A percentile compares a stretch with the other conserved stretches of the same genome.
Evolutionary conservation across 2,329 filamentous ascomycete genomes (phyloP).

Genomic region (Alternaria longipes): DNA sequence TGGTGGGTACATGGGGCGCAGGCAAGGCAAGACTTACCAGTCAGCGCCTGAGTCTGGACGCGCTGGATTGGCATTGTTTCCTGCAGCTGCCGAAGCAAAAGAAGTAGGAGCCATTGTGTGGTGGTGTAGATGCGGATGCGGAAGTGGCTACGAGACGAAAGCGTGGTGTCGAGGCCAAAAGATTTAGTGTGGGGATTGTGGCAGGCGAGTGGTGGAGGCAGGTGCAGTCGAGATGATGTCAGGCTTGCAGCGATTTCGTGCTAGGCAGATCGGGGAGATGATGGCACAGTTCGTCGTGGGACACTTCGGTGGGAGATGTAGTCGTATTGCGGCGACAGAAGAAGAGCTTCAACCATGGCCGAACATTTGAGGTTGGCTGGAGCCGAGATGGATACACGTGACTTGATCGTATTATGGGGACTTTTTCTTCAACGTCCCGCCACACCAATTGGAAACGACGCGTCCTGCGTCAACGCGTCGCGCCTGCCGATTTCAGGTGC

Average conservation of each 20-base stretch:
- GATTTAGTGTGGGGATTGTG: slow-evolving; percentile 37
- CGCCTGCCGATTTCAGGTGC: slow-evolving; percentile 1
- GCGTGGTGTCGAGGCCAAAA: slow-evolving; percentile 36
- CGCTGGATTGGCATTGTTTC: slow-evolving; percentile 53
- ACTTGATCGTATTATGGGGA: slow-evolving; percentile 7
- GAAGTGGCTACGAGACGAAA: slow-evolving; percentile 32
- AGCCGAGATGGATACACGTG: slow-evolving; percentile 25
- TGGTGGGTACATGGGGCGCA: slow-evolving; percentile 15
- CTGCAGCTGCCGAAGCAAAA: slow-evolving; percentile 62
- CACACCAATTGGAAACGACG: slow-evolving; percentile 1
- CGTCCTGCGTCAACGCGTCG: slow-evolving; percentile 17
- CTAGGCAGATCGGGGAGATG: slow-evolving; percentile 17
- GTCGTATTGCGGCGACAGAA: slow-evolving; percentile 31
- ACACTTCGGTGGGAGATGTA: slow-evolving; percentile 17
- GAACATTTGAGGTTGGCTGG: slow-evolving; percentile 31
- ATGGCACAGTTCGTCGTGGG: slow-evolving; percentile 20
- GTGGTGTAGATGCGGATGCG: slow-evolving; percentile 19
- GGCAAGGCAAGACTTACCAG: slow-evolving; percentile 53
- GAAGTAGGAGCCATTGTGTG: slow-evolving; percentile 58
- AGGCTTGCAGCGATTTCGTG: slow-evolving; percentile 32
- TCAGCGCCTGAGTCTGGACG: slow-evolving; percentile 56
- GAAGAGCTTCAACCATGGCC: slow-evolving; percentile 21
- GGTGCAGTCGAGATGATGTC: slow-evolving; percentile 33
- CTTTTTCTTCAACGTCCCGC: slow-evolving; percentile 12
- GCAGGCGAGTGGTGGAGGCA: slow-evolving; percentile 34